phyloP scores from a whole-genome alignment of 208 protist genomes.

The Leishmania amazonensis region DNA sequence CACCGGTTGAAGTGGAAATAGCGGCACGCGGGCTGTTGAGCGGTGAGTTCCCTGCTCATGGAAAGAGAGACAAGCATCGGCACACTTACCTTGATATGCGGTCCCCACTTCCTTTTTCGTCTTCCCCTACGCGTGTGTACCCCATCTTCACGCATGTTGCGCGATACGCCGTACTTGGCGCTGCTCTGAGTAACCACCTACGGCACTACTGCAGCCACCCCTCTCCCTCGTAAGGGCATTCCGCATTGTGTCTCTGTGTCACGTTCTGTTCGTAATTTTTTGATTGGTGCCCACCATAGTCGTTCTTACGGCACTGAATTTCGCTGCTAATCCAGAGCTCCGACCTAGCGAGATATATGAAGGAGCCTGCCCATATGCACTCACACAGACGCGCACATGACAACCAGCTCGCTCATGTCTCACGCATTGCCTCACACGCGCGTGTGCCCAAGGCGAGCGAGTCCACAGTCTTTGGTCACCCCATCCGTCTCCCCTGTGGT shows the following conservation, averaged over 20 bases:
- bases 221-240: background rate
- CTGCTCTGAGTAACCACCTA: background rate
- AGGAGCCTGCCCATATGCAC: background rate
- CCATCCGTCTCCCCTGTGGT: background rate
- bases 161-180: background rate
- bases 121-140: background rate
- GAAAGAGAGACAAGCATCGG: background rate
- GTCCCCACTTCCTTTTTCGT: background rate
- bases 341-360: background rate
- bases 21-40: background rate
- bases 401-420: background rate
- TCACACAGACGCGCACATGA: background rate
- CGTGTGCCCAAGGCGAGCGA: background rate
- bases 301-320: background rate
- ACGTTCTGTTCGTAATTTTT: background rate
- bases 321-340: background rate
- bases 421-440: background rate
- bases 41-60: background rate
- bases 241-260: background rate
- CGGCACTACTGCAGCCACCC: background rate
- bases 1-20: background rate
- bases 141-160: background rate
- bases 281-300: background rate
- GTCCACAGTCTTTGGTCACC: background rate
- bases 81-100: background rate